Base-by-base conservation (phyloP, 352 stramenopile genomes). In the Phytopythium kandeliae region DNA sequence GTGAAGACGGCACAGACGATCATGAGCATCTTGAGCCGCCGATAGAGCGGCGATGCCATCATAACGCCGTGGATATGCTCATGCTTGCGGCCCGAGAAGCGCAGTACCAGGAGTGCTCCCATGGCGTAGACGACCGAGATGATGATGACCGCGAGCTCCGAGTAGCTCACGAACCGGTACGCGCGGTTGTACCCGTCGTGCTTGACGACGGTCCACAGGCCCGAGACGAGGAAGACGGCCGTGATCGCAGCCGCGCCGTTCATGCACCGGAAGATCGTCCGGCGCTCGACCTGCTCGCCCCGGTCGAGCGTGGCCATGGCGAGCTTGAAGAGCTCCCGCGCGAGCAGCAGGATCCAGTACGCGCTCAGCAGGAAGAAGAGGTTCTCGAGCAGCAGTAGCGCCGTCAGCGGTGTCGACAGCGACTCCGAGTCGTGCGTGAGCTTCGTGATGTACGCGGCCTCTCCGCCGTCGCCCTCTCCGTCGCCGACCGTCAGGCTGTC, bases 61-160 rank as follows among this genome's bases (percentile, higher is more conserved):
- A 90, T 58, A 8, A 82, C 65, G 26, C 77, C 77, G 43, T 89
- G 75, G 26, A 87, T 73, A 57, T 85, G 74, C 55, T 89, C 78
- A 41, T 85, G 71, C 44, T 87, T 85, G 21, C 76, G 60, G 10
- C 78, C 78, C 16, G 66, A 74, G 25, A 68, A 64, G 15, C 65
- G 44, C 22, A 87, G 54, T 25, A 71, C 54, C 2, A 83, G 44
- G 2, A 87, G 56, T 15, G 73, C 65, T 6, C 55, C 65, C 3
- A 62, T 63, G 0, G 73, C 63, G 41, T 80, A 81, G 16, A 84
- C 36, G 0, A 85, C 63, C 31, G 71, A 78, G 33, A 75, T 50
- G 36, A 83, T 81, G 54, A 84, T 70, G 5, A 55, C 58, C 26
- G 45, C 43, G 1, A 81, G 48, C 50, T 83, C 70, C n/a, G 74